Evolutionary conservation across 768 basidiomycete genomes (phyloP).

Genomic region (Naganishia vaughanmartiniae): DNA sequence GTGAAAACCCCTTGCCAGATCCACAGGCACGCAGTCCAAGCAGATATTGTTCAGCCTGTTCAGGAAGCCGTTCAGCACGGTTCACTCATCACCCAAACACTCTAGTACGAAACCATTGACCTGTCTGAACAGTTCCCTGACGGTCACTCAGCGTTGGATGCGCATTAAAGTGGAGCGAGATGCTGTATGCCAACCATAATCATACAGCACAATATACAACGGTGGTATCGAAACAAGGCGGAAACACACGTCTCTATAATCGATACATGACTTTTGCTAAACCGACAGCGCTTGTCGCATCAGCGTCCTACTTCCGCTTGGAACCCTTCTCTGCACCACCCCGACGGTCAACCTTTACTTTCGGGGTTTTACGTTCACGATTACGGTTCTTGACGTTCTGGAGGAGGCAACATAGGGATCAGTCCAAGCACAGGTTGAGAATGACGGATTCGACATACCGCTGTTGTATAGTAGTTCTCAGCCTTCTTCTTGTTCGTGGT

Average conservation of each 20-base stretch:
- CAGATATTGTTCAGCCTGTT: too few relatives aligned
- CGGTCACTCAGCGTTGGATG: too few relatives aligned
- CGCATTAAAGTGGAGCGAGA: background rate
- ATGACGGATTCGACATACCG: slow-evolving; percentile 40
- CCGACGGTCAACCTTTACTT: slow-evolving; percentile 25
- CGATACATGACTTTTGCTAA: background rate
- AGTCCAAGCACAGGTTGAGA: background rate
- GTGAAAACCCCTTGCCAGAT: too few relatives aligned
- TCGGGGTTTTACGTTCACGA: slow-evolving; percentile 47
- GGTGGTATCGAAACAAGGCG: background rate
- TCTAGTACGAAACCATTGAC: too few relatives aligned
- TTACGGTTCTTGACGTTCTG: slow-evolving; percentile 52
- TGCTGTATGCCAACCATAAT: background rate
- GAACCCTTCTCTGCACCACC: slow-evolving; percentile 20
- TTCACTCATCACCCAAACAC: too few relatives aligned
- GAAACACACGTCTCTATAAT: background rate
- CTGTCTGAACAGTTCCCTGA: too few relatives aligned
- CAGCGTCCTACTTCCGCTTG: slow-evolving; percentile 11
- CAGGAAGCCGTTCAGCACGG: too few relatives aligned
- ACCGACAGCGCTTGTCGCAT: too few relatives aligned
- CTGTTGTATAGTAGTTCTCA: slow-evolving; percentile 78
- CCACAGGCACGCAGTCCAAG: too few relatives aligned
- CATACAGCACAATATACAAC: slow-evolving; percentile 24
- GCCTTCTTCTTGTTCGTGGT: slow-evolving; percentile 94
- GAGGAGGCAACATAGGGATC: background rate